Evolutionary conservation across 805 yeast species (phyloP), one percentile per base, ranked within the genome.

Genomic region (Nakazawaea holstii): DNA sequence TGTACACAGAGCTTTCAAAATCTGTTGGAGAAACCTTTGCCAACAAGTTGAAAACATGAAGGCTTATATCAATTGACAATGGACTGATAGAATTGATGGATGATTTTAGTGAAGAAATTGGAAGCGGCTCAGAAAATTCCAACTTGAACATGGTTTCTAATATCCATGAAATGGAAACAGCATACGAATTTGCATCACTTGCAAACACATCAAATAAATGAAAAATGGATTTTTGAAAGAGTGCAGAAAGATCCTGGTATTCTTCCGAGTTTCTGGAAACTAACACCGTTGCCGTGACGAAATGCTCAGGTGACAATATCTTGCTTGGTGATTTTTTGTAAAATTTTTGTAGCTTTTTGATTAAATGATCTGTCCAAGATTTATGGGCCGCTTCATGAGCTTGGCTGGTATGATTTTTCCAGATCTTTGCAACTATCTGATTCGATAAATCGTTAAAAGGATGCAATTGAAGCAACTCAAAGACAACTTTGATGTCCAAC

Each of bases 391-490:
- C 15, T 35, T 67, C 73, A 15, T 67, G 66, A 5, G 55, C 44
- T 50, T 76, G 79, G 13, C 63, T 61, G 20, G 70, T 39, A 53
- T 76, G 73, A 36, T 68, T 63, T 0, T 35, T 41, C 71, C 80
- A 71, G 1, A 80, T 53, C 1, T 49, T 53, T 37, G 66, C 57
- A 40, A 72, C 65, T 4, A 78, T 58, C 9, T 31, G 6, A 6
- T 33, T 8, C 7, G 14, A 27, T 24, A 33, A 6, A 9, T 17
- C 30, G 26, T 24, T 13, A 1, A 48, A 10, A 11, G 56, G 52
- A 0, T 53, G 50, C 1, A 52, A n/a, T 1, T 49, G 43, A 6
- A 64, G 46, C 6, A 65, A 26, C 5, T 41, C 43, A 6, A 59
- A 51, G 3, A 70, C 45, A 0, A 45, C 41, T 1, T 55, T 41